Evolutionary conservation across 345 rosid genomes (phyloP), one percentile per base, ranked within the genome.

Genomic region (Salix arbutifolia): DNA sequence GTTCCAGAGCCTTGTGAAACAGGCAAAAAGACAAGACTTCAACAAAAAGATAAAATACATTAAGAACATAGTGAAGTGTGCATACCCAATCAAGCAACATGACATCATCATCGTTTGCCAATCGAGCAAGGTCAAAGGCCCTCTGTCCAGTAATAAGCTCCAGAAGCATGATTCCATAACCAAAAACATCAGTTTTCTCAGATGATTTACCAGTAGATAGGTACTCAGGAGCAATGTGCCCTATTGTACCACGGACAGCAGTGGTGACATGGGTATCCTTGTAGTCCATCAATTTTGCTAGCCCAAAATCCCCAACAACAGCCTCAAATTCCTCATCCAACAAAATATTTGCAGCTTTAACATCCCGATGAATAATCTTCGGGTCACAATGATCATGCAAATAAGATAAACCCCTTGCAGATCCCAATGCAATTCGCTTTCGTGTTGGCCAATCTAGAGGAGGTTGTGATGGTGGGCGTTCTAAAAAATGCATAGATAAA

Each of bases 381-480:
- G 99, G 99, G 79, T 95, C 99, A 58, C 99, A 95, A 82, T 95
- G 99, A 78, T 95, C 99, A 76, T 95, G 99, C 76, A 95, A 85
- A 87, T 95, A 95, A 42, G 98, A 95, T 28, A 95, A 89, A 66
- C 98, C 99, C 60, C 98, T 88, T 61, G 99, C 98, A 70, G 99
- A 93, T 25, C 99, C 99, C 86, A 95, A 79, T 0, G 99, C 99
- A 30, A 95, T 91, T 70, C 85, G 86, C 87, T 91, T 90, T 74
- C 99, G 74, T 3, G 94, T 90, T 58, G 89, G 93, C 99, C 99
- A 95, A 73, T 95, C 91, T 46, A 95, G 94, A 8, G 99, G 99
- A 40, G 87, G 91, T 78, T 93, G 97, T 18, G 91, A 86, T 0
- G 94, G 91, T 26, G 91, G 92, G 9, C 98, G 96, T 77, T 93